Evolutionary conservation across 1,139 yeast species (phyloP).

Genomic region (Saccharomyces hybrid): DNA sequence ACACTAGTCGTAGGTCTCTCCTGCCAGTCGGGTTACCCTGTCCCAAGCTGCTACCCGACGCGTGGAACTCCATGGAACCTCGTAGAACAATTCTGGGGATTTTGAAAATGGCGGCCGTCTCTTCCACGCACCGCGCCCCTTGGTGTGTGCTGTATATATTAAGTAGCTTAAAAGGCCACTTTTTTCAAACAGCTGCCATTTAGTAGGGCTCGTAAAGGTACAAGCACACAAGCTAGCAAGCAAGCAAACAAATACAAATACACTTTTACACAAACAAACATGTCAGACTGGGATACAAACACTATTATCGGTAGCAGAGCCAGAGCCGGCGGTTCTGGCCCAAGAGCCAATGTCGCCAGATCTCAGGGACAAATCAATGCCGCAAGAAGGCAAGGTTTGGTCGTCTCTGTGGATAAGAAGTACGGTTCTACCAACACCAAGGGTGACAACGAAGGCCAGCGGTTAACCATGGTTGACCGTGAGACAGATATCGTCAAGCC

Average conservation of each 20-base stretch:
- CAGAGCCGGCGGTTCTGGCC: slow-evolving; percentile 82
- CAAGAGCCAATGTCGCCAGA: slow-evolving; percentile 78
- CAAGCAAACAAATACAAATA: background rate
- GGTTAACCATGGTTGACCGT: slow-evolving; percentile 87
- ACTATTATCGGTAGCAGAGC: slow-evolving; percentile 85
- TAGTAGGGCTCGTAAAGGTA: background rate
- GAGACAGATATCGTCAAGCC: slow-evolving; percentile 92
- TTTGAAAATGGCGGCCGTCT: background rate
- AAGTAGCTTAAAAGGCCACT: background rate
- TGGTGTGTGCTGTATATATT: background rate
- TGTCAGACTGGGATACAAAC: slow-evolving; percentile 82
- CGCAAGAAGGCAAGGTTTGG: slow-evolving; percentile 86
- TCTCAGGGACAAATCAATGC: slow-evolving; percentile 75
- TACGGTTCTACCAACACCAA: slow-evolving; percentile 61
- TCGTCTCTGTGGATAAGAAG: slow-evolving; percentile 88
- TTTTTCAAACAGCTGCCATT: too few species aligned
- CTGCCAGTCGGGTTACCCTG: background rate
- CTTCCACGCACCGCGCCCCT: background rate
- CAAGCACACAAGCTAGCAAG: background rate
- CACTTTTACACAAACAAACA: slow-evolving; percentile 8
- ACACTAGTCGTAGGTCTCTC: too few species aligned
- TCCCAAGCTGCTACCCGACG: background rate
- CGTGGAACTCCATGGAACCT: background rate
- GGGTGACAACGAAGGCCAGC: slow-evolving; percentile 85
- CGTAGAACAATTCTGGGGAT: background rate